Evolutionary conservation across 2,329 filamentous ascomycete species (phyloP).

Genomic region (Fusarium piperis): DNA sequence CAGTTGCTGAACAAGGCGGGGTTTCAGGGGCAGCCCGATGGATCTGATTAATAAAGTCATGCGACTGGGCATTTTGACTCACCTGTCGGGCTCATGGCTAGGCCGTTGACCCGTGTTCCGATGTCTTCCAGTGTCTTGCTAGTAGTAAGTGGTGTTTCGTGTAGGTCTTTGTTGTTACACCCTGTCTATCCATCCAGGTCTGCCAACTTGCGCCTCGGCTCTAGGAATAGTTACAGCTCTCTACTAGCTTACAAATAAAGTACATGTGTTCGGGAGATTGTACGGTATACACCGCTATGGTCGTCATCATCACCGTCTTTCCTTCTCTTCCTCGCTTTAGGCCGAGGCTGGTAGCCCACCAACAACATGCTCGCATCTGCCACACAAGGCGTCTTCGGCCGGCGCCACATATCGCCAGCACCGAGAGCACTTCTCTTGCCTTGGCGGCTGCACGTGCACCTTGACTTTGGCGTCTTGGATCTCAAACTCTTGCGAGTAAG

Average conservation of each 20-base stretch:
- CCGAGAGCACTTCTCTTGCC: constrained; percentile 77
- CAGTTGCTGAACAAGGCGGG: constrained; percentile 21
- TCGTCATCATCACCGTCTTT: constrained; percentile 3
- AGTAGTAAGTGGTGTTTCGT: not conserved
- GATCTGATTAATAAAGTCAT: constrained; percentile 26
- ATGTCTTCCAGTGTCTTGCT: not conserved
- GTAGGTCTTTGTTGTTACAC: constrained; percentile 3
- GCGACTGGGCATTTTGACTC: constrained; percentile 19
- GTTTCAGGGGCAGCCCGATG: constrained; percentile 27
- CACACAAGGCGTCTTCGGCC: constrained; percentile 73
- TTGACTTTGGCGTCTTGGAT: constrained; percentile 49
- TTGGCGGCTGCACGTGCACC: constrained; percentile 60
- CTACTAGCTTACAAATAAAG: constrained; percentile 25
- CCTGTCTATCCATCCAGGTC: constrained; percentile 6
- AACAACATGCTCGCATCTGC: constrained; percentile 76
- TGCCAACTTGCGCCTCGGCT: not conserved
- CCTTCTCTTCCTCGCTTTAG: constrained; percentile 9
- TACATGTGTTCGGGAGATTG: constrained; percentile 28
- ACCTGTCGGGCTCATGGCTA: constrained; percentile 9
- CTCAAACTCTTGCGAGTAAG: constrained; percentile 55
- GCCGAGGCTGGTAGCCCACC: constrained; percentile 20
- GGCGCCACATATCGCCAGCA: constrained; percentile 90
- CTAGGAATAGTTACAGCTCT: constrained; percentile 1
- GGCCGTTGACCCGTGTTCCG: not conserved
- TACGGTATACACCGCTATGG: constrained; percentile 19